Percentiles rank a stretch among this genome's conserved stretches.
These are phyloP conservation scores for Saprolegnia parasitica DNA, from an alignment of 352 stramenopile genomes.

Conservation along the genomic window DNA sequence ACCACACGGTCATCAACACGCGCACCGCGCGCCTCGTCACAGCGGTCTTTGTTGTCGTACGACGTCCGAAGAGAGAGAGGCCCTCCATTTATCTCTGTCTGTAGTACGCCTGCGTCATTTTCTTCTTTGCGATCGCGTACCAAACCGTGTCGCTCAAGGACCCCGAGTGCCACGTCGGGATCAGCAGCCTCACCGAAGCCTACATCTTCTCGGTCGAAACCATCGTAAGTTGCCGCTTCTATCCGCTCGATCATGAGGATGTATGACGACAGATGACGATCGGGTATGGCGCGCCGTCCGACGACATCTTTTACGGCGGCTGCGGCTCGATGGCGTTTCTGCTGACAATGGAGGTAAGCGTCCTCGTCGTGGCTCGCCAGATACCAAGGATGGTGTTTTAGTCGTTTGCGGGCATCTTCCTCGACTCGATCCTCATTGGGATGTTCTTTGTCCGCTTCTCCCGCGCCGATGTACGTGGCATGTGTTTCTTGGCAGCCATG, in stretches of 20 bases:
- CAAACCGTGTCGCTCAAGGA: conserved; percentile 59
- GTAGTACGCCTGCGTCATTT: conserved; percentile 75
- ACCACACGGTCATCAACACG: conserved; percentile 86
- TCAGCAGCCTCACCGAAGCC: conserved; percentile 70
- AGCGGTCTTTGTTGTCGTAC: conserved; percentile 66
- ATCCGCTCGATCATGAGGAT: conserved; percentile 43
- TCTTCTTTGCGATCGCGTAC: conserved; percentile 74
- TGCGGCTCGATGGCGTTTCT: conserved; percentile 78
- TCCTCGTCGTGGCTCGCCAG: not conserved
- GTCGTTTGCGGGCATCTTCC: conserved; percentile 83
- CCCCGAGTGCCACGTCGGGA: conserved; percentile 63
- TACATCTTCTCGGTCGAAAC: conserved; percentile 87
- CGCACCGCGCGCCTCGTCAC: conserved; percentile 71
- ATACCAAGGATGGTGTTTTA: conserved; percentile 29
- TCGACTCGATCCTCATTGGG: conserved; percentile 83
- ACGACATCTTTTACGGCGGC: conserved; percentile 85
- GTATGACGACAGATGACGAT: conserved; percentile 86
- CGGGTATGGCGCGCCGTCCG: conserved; percentile 73
- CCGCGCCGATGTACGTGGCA: conserved; percentile 58
- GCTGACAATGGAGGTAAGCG: conserved; percentile 61
- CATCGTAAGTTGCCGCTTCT: conserved; percentile 61
- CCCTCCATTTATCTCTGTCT: not conserved
- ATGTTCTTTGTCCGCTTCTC: conserved; percentile 84
- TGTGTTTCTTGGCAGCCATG: not conserved
- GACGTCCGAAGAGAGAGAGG: conserved; percentile 29